Evolutionary conservation across 495 filamentous ascomycete genomes (phyloP), one percentile per base, ranked within the genome.

Genomic region (Copromyces sp.): DNA sequence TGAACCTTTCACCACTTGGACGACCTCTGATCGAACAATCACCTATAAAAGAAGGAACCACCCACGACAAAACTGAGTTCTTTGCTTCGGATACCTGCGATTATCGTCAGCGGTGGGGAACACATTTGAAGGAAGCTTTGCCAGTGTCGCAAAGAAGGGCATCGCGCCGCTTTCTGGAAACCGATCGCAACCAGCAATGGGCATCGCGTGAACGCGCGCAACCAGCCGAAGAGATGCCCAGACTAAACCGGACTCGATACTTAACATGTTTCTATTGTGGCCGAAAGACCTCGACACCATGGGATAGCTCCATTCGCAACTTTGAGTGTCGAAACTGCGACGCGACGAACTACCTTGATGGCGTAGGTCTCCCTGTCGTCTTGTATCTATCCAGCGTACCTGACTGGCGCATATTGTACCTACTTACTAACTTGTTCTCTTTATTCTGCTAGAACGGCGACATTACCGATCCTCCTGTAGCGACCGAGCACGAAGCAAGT

Each of bases 391-490:
- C 41, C 20, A 14, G 14, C 53, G 5, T 16, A 35, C 29, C 24
- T 61, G 14, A 24, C 24, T 65, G 29, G 53, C 53, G 29, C 68
- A 69, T n/a, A 2, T 41, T 24, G 3, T 17, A 53, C 39, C 14
- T 12, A 39, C n/a, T 29, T 12, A 6, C 53, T 73, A 32, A 70
- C 42, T 9, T 4, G 7, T 14, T n/a, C 16, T 59, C 9, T 37
- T 45, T 39, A 24, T 32, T 9, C 53, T 29, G 16, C 5, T 71
- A 94, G 91, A 87, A 93, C 78, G 94, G 94, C 77, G 86, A 94
- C 70, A 93, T 97, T 65, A 92, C 91, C 68, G 94, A 97, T 78
- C 93, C 94, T 17, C 94, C 94, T n/a, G 86, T 87, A 39, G 80
- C 85, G 11, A 86, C 82, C 20, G 71, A 80, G 71, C 61, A 71